These are phyloP conservation scores for Penicillium sp. DNA, from an alignment of 2,329 filamentous ascomycete species.

Conservation along the genomic window DNA sequence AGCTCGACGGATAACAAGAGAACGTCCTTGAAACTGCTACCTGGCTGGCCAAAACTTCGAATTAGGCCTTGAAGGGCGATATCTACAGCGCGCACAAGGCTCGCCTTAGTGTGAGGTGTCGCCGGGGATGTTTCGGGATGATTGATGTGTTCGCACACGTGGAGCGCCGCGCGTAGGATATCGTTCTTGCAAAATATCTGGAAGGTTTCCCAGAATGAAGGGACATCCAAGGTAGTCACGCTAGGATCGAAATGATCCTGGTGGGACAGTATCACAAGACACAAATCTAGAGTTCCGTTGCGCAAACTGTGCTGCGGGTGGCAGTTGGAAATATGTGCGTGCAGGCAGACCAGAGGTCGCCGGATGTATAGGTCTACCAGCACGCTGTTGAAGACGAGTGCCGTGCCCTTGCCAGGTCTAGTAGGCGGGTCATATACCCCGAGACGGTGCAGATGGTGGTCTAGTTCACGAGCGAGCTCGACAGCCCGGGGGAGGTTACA, in stretches of 20 bases:
- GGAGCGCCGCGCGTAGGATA: conserved; percentile 36
- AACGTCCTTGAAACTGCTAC: conserved; percentile 38
- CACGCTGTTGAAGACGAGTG: background rate
- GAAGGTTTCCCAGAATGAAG: conserved; percentile 35
- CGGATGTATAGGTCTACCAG: background rate
- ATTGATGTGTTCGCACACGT: conserved; percentile 37
- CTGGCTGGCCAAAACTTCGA: conserved; percentile 31
- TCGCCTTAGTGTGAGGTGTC: conserved; percentile 27
- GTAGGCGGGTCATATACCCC: background rate
- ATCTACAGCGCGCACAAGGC: conserved; percentile 33
- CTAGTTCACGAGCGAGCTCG: background rate
- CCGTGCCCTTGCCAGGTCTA: background rate
- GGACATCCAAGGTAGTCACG: conserved; percentile 32
- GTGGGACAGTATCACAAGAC: background rate
- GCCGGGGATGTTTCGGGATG: background rate
- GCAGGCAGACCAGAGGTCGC: background rate
- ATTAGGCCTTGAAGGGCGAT: conserved; percentile 35
- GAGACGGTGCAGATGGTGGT: background rate
- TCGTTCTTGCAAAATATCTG: conserved; percentile 36
- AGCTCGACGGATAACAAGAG: conserved; percentile 36
- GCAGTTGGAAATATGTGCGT: background rate
- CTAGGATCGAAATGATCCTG: conserved; percentile 37
- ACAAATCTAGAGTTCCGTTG: background rate
- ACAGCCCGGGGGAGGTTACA: background rate
- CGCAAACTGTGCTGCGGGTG: background rate